A percentile compares a stretch with the other conserved stretches of the same genome.
Evolutionary conservation across 805 yeast species (phyloP).

Genomic region (Starmerella bombicola): DNA sequence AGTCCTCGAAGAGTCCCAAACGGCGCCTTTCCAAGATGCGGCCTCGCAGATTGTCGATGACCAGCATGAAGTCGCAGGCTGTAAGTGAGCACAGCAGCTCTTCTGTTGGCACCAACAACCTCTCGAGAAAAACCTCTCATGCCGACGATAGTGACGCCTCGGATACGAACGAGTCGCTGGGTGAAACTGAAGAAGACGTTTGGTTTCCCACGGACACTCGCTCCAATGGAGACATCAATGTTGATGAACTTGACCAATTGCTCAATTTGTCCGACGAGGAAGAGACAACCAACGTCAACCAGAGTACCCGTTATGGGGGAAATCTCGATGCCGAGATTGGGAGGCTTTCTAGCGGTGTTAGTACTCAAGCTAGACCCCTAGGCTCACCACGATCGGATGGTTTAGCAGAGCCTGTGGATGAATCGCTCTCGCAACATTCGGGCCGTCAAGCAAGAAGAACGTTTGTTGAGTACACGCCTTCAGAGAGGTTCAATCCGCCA

Average conservation of each 20-base stretch:
- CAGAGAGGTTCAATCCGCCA: neutral
- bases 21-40: slow-evolving; percentile 4
- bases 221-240: slow-evolving; percentile 63
- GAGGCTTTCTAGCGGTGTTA: no score
- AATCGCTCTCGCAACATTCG: no score
- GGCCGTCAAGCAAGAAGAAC: neutral
- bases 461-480: slow-evolving; percentile 2
- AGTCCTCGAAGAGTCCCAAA: slow-evolving; percentile 3
- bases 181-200: slow-evolving; percentile 93
- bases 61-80: slow-evolving; percentile 16
- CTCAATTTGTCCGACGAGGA: slow-evolving; percentile 19
- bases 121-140: slow-evolving; percentile 14
- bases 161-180: slow-evolving; percentile 31
- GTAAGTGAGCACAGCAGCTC: slow-evolving; percentile 4
- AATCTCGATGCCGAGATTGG: neutral
- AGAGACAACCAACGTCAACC: neutral
- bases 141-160: slow-evolving; percentile 24
- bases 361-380: no score
- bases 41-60: slow-evolving; percentile 13
- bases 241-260: slow-evolving; percentile 56
- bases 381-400: no score
- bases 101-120: slow-evolving; percentile 4
- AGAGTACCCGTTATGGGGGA: neutral
- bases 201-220: slow-evolving; percentile 73
- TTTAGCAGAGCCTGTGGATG: no score